Evolutionary conservation across 306 rosid genomes (phyloP).

Genomic region (Prosopis cineraria): DNA sequence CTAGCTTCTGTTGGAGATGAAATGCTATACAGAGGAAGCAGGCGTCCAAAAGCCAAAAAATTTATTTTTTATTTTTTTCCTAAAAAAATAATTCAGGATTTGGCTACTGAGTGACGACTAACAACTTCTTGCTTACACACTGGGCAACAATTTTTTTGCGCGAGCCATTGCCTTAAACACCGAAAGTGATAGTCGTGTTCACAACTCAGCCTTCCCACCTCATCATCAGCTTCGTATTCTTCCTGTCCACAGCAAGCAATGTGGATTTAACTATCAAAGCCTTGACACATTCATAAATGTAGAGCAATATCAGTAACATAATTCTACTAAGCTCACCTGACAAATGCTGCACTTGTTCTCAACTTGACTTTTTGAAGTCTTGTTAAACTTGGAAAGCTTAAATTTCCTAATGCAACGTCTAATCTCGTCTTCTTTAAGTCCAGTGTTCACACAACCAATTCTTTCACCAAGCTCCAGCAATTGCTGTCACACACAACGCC

Average conservation of each 20-base stretch:
- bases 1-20: conserved; percentile 42
- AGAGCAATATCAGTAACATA: neutral
- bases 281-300: neutral
- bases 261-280: conserved; percentile 3
- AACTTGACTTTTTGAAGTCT: conserved; percentile 44
- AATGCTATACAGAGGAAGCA: conserved; percentile 63
- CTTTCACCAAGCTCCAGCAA: conserved; percentile 88
- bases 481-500: conserved; percentile 76
- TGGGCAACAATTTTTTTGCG: conserved; percentile 82
- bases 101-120: conserved; percentile 44
- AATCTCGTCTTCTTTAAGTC: conserved; percentile 79
- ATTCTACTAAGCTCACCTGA: conserved; percentile 57
- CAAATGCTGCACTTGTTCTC: conserved; percentile 87
- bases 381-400: conserved; percentile 45
- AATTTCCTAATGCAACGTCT: conserved; percentile 56
- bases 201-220: conserved; percentile 81
- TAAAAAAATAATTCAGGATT: conserved; percentile 7
- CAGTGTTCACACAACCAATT: conserved; percentile 89
- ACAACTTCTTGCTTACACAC: conserved; percentile 78
- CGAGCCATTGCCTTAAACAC: conserved; percentile 86
- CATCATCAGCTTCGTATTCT: conserved; percentile 80
- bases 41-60: conserved; percentile 1
- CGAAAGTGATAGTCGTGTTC: conserved; percentile 73
- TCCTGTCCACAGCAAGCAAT: conserved; percentile 54
- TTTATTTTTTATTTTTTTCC: too few species aligned